These are phyloP conservation scores for Aspergillus sp. DNA, from an alignment of 2,329 filamentous ascomycete genomes.

Conservation along the genomic window DNA sequence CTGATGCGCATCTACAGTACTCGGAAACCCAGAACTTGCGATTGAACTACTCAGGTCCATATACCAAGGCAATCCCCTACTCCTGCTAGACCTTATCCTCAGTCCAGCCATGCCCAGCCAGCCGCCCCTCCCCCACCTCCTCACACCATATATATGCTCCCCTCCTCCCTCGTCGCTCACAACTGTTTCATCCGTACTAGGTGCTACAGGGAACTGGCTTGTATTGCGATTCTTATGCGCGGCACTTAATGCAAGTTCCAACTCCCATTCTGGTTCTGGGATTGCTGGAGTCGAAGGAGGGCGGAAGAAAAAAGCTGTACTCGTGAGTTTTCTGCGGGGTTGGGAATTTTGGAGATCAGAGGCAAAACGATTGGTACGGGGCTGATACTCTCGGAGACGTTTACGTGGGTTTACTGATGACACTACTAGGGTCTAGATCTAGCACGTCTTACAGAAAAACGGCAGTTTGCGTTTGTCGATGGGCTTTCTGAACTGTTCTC, in stretches of 20 bases:
- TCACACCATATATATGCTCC: constrained; percentile 38
- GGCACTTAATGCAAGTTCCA: constrained; percentile 36
- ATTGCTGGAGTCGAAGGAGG: constrained; percentile 28
- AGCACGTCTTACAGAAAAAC: constrained; percentile 56
- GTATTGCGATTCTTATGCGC: constrained; percentile 52
- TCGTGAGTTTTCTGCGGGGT: constrained; percentile 82
- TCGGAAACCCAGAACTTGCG: background rate
- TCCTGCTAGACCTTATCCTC: background rate
- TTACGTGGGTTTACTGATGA: background rate
- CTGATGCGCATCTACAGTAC: background rate
- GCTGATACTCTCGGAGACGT: background rate
- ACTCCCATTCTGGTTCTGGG: constrained; percentile 19
- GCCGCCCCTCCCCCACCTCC: constrained; percentile 41
- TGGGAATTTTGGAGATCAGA: constrained; percentile 76
- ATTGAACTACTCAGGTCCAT: background rate
- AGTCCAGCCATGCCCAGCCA: constrained; percentile 36
- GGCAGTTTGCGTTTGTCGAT: constrained; percentile 72
- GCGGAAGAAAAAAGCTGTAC: constrained; percentile 57
- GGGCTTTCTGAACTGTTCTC: constrained; percentile 63
- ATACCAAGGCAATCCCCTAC: background rate
- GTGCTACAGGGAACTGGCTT: constrained; percentile 58
- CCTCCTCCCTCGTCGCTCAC: constrained; percentile 40
- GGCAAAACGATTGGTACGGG: constrained; percentile 62
- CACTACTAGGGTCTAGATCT: constrained; percentile 66
- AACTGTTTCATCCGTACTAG: constrained; percentile 45